Conservation (phyloP, 768 basidiomycete genomes). For the Neoboletus brunneissimus region DNA sequence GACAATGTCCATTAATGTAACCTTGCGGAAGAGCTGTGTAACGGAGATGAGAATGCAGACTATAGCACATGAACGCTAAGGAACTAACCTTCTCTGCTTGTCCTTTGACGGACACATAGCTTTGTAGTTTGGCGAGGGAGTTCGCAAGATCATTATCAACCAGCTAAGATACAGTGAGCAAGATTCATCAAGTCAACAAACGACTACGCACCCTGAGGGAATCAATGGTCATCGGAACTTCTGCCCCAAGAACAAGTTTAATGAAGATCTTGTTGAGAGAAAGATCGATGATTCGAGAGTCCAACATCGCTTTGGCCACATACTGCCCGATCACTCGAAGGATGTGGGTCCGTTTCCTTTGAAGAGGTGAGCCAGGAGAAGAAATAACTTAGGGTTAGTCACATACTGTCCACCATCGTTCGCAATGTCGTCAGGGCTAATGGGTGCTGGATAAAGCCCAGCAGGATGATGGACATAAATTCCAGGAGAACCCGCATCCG, state of each 20-base stretch:
- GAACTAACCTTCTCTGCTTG: constrained; percentile 54
- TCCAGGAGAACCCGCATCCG: constrained; percentile 58
- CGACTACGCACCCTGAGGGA: constrained; percentile 66
- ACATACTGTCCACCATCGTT: constrained; percentile 77
- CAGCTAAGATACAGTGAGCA: constrained; percentile 44
- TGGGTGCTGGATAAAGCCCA: constrained; percentile 88
- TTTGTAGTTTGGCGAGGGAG: constrained; percentile 78
- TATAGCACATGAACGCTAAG: neutral
- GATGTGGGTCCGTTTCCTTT: constrained; percentile 79
- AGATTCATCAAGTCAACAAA: neutral
- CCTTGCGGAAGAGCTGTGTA: constrained; percentile 51
- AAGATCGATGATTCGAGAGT: constrained; percentile 96
- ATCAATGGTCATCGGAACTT: constrained; percentile 79
- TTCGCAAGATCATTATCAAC: constrained; percentile 85
- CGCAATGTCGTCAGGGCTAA: constrained; percentile 62
- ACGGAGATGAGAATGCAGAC: neutral
- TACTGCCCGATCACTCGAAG: constrained; percentile 93
- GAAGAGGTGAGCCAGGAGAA: constrained; percentile 1
- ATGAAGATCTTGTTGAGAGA: constrained; percentile 95
- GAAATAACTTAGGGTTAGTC: neutral
- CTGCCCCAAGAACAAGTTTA: constrained; percentile 83
- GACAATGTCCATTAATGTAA: constrained; percentile 56
- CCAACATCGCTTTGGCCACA: constrained; percentile 93
- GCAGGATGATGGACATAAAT: constrained; percentile 79
- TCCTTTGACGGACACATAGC: constrained; percentile 50